Base-by-base conservation (phyloP, 805 yeast species). In the Nakazawaea siamensis region DNA sequence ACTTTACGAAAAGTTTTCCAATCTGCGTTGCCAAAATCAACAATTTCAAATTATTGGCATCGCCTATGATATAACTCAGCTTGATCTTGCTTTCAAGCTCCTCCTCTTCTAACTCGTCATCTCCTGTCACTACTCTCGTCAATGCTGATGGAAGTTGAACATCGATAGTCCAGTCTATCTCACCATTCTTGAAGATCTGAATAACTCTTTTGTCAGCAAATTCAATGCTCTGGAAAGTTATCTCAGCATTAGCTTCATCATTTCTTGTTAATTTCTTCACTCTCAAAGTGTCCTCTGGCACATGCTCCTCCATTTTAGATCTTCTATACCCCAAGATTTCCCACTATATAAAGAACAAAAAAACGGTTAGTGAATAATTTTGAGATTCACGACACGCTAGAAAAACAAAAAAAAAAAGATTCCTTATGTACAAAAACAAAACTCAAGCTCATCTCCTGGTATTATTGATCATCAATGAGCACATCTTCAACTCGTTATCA, bases 1-100 rank as follows among this genome's bases (percentile, higher is more conserved):
- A 27, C 12, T 34, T 27, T 13, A 34, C 38, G 13, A 49, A 30
- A 2, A 64, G 40, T 34, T 56, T 49, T 40, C 51, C 64, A 3
- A 47, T 44, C 6, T 69, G 70, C 23, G 51, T 52, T 4, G 71
- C 52, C 59, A 64, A 51, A n/a, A 73, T 43, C 23, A 72, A 48
- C 2, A 77, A 76, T 27, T 64, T 64, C 17, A 64, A 51, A 35
- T 55, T 63, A 25, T 58, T 57, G 14, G 70, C 71, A 27, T 64
- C 65, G 4, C 68, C 40, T 11, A 37, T 25, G 3, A 37, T 32
- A 19, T 24, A 37, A 18, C 34, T 33, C n/a, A 24, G 6, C 19
- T 25, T 24, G 2, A 37, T 37, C 27, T 25, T 33, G 11, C 33
- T 24, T 11, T 32, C 35, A 2, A 32, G 4, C 27, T 15, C 18